A percentile compares a stretch with the other conserved stretches of the same genome.
Conservation (phyloP, 2,329 filamentous ascomycete species). For the Catunica adiposa region DNA sequence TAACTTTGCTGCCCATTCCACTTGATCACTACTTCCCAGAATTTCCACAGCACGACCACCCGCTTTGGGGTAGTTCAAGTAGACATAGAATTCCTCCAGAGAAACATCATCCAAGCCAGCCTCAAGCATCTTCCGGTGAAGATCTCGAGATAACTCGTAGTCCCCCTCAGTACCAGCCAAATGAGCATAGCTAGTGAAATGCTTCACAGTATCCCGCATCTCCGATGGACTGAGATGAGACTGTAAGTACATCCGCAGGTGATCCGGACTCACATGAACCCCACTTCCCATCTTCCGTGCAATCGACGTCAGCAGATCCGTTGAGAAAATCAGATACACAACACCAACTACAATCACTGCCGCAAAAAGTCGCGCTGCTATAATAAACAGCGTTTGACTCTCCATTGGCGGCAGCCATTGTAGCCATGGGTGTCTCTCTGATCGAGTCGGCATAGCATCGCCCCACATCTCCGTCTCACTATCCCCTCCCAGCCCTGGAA, state of each 20-base stretch:
- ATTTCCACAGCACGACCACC: conserved; percentile 71
- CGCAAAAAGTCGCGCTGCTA: conserved; percentile 58
- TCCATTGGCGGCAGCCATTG: conserved; percentile 15
- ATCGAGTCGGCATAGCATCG: conserved; percentile 8
- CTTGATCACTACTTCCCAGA: conserved; percentile 45
- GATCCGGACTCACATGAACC: conserved; percentile 64
- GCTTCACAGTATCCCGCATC: conserved; percentile 56
- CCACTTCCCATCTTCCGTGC: conserved; percentile 46
- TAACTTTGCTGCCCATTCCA: conserved; percentile 61
- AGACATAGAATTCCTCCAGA: conserved; percentile 70
- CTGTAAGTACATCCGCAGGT: conserved; percentile 60
- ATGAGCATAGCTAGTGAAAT: conserved; percentile 73
- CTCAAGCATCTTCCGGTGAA: conserved; percentile 58
- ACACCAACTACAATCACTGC: conserved; percentile 59
- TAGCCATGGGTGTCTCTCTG: conserved; percentile 11
- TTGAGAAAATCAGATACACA: conserved; percentile 72
- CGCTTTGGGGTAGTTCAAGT: conserved; percentile 74
- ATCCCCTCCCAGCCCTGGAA: conserved; percentile 17
- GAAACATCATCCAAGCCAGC: conserved; percentile 59
- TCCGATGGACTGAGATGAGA: conserved; percentile 50
- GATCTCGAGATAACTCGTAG: conserved; percentile 68
- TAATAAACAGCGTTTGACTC: conserved; percentile 34
- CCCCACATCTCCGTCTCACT: conserved; percentile 5
- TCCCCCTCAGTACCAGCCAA: conserved; percentile 90
- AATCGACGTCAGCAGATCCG: conserved; percentile 60